phyloP scores from a whole-genome alignment of 305 asterid genomes.

The Plantago rigida region DNA sequence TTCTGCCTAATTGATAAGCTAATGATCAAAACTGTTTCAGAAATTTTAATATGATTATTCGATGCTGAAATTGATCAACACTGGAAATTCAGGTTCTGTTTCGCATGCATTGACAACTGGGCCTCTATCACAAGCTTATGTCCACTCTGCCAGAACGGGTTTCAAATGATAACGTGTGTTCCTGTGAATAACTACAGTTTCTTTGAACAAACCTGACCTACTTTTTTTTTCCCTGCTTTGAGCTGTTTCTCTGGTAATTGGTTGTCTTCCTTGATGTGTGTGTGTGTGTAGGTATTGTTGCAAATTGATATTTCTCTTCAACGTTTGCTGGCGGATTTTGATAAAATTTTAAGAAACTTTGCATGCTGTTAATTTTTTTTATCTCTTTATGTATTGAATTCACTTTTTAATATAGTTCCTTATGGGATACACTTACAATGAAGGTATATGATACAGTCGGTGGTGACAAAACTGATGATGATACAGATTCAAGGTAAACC shows the following conservation, averaged over 20 bases:
- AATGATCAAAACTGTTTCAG: background rate
- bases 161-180: slow-evolving; percentile 95
- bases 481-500: slow-evolving; percentile 52
- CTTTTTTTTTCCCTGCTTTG: background rate
- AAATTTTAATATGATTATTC: slow-evolving; percentile 7
- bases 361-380: background rate
- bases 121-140: slow-evolving; percentile 92
- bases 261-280: slow-evolving; percentile 10
- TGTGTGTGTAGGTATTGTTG: too few relatives aligned
- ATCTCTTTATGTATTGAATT: slow-evolving; percentile 13
- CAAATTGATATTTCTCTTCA: too few relatives aligned
- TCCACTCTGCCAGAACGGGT: slow-evolving; percentile 95
- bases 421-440: slow-evolving; percentile 30
- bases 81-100: slow-evolving; percentile 86
- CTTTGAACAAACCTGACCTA: slow-evolving; percentile 6
- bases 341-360: slow-evolving; percentile 4
- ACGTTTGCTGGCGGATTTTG: background rate
- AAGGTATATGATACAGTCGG: slow-evolving; percentile 95
- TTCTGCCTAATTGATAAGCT: background rate
- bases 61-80: slow-evolving; percentile 23
- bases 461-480: slow-evolving; percentile 70
- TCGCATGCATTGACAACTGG: slow-evolving; percentile 99
- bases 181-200: slow-evolving; percentile 67
- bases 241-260: slow-evolving; percentile 2
- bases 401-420: slow-evolving; percentile 19